Evolutionary conservation across 75 land plant species (phyloP), one percentile per base, ranked within the genome.

Genomic region (Larix kaempferi): DNA sequence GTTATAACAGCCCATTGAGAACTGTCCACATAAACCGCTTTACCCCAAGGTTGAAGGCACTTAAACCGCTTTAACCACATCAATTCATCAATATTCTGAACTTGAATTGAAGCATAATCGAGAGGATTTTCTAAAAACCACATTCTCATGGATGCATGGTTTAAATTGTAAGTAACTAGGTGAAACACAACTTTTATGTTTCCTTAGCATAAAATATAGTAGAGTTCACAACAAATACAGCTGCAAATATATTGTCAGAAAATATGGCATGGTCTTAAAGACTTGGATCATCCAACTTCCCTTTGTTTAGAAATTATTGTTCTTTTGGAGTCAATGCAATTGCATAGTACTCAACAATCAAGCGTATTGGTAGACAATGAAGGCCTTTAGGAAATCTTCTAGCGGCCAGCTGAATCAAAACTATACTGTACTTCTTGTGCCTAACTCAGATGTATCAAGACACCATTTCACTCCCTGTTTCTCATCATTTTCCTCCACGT

Each of bases 171-270:
- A 16, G 95, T 93, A 21, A 93, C 89, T 29, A 93, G 76, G 78
- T 93, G 95, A 27, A 93, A 86, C n/a, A 90, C 95, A 75, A 86
- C 77, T 77, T 82, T 86, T 77, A 82, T 29, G 33, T 29, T 29
- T 29, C 33, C 33, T 29, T 29, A 29, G 33, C 33, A 29, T 29
- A 29, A 29, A 0, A 86, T 3, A 90, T 54, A 1, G 92, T 90
- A 13, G 95, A 93, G 41, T 90, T 93, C 7, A 93, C 86, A 73
- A 90, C 95, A 4, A 93, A 92, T 16, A 89, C 86, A 84, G 89
- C 84, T 62, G 92, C 92, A 54, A 93, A 74, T 23, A 93, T 77
- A 78, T 93, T 93, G 85, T 93, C 95, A 72, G 95, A 93, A 66
- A 93, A 93, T 13, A 93, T 73, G 25, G 89, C 95, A 86, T 83